phyloP scores from a whole-genome alignment of 495 filamentous ascomycete genomes.

The Astrocystis sublimbata region DNA sequence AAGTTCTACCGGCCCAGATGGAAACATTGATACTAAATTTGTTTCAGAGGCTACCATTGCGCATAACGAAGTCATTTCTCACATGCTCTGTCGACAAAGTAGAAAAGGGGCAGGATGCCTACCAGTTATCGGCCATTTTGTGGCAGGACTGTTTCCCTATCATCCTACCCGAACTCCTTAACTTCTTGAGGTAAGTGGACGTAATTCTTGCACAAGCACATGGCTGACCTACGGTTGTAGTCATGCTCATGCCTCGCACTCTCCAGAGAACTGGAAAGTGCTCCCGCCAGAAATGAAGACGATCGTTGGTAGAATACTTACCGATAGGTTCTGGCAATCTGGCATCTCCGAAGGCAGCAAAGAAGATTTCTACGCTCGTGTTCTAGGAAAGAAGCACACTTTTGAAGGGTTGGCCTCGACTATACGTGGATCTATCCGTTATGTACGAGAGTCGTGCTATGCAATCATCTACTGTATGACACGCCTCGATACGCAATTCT shows the following conservation, averaged over 20 bases:
- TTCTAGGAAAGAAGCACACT: slow-evolving; percentile 82
- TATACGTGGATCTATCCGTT: slow-evolving; percentile 81
- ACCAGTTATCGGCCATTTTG: slow-evolving; percentile 67
- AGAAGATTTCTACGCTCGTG: slow-evolving; percentile 93
- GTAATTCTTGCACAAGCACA: background rate
- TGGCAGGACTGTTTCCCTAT: slow-evolving; percentile 82
- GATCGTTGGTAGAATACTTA: slow-evolving; percentile 80
- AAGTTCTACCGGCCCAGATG: slow-evolving; percentile 19
- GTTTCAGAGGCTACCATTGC: slow-evolving; percentile 67
- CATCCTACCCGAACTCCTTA: slow-evolving; percentile 83
- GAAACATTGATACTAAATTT: slow-evolving; percentile 14
- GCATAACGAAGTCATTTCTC: slow-evolving; percentile 85
- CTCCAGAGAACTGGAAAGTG: slow-evolving; percentile 77
- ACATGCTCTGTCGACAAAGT: slow-evolving; percentile 88
- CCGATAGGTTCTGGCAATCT: slow-evolving; percentile 98
- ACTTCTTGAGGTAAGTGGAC: slow-evolving; percentile 69
- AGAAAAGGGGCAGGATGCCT: slow-evolving; percentile 65
- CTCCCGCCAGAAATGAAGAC: slow-evolving; percentile 75
- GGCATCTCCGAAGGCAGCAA: slow-evolving; percentile 93
- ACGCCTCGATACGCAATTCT: slow-evolving; percentile 81
- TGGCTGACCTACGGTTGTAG: slow-evolving; percentile 44
- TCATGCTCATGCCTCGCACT: slow-evolving; percentile 91
- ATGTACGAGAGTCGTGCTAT: slow-evolving; percentile 89
- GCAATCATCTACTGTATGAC: slow-evolving; percentile 94
- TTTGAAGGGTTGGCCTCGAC: slow-evolving; percentile 93